Evolutionary conservation across 2,329 filamentous ascomycete species (phyloP), one percentile per base, ranked within the genome.

Genomic region (Aspergillus felis): DNA sequence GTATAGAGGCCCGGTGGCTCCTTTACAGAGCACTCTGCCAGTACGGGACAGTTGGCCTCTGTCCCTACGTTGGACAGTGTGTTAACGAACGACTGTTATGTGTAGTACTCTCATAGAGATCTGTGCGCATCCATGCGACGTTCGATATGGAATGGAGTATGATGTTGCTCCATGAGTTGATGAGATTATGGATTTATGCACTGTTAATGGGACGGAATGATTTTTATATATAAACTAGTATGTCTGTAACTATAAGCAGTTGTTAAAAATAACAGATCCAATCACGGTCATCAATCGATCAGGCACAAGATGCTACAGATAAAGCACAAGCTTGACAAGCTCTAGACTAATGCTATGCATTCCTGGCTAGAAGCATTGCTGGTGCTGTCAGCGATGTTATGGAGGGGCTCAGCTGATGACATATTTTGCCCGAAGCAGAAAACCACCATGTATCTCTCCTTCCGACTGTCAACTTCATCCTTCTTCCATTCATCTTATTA

Each of bases 391-490:
- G 47, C 55, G 48, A 57, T 59, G 49, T 46, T 57, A 59, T 49
- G 28, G 53, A 58, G 56, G 48, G 56, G 56, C 44, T 47, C 44
- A 24, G 20, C 22, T 50, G 50, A 55, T 60, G 52, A 61, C 51
- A 57, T 58, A 56, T 54, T 50, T 54, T 49, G 53, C 49, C 50
- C 24, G 12, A 53, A 35, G 50, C 38, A 50, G 41, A 64, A 63
- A 46, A 46, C 42, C 44, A 47, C 22, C 22, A 14, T 24, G 25
- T 25, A 10, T 22, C 20, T 3, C 42, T 46, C 22, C 2, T 46
- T 42, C 22, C 62, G 59, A 64, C 59, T 54, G 61, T 53, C 61
- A 58, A 63, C 56, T 54, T 59, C 61, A 57, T 57, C 54, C 57
- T 47, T 54, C 61, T 53, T 59, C 55, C 53, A 56, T 54, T 55